These are phyloP conservation scores for Smittium culicis DNA, from an alignment of 371 early-diverging fungal genomes.

Conservation along the genomic window DNA sequence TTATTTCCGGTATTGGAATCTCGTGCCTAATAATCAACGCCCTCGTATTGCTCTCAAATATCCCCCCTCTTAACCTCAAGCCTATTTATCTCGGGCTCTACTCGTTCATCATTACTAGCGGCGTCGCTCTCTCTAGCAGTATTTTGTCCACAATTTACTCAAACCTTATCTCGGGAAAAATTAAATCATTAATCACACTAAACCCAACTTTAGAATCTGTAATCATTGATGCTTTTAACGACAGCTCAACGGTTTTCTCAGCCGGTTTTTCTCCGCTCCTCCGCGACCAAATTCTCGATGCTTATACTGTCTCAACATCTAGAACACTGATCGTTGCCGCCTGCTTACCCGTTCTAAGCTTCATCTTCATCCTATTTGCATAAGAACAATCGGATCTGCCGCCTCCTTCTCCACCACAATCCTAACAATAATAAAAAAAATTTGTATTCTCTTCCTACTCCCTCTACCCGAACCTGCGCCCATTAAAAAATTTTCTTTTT, in stretches of 20 bases:
- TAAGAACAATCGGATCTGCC: no score
- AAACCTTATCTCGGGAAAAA: background rate
- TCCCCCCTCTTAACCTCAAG: background rate
- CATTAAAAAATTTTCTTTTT: no score
- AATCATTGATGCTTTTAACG: background rate
- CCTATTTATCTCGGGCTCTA: background rate
- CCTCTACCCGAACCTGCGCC: no score
- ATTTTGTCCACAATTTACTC: background rate
- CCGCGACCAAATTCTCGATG: background rate
- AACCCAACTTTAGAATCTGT: background rate
- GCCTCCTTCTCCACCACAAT: no score
- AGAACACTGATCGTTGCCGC: background rate
- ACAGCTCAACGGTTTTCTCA: background rate
- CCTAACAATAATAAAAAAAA: no score
- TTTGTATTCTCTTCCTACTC: no score
- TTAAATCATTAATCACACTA: background rate
- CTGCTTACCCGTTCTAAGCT: background rate
- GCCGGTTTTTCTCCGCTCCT: background rate
- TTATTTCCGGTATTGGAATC: conserved; percentile 8
- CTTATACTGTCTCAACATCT: background rate
- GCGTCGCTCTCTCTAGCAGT: background rate
- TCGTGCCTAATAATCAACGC: background rate
- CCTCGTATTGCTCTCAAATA: background rate
- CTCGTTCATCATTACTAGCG: conserved; percentile 5
- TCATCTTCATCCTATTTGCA: no score